These are phyloP conservation scores for Penicillium antarcticum DNA, from an alignment of 495 filamentous ascomycete genomes.

Conservation along the genomic window DNA sequence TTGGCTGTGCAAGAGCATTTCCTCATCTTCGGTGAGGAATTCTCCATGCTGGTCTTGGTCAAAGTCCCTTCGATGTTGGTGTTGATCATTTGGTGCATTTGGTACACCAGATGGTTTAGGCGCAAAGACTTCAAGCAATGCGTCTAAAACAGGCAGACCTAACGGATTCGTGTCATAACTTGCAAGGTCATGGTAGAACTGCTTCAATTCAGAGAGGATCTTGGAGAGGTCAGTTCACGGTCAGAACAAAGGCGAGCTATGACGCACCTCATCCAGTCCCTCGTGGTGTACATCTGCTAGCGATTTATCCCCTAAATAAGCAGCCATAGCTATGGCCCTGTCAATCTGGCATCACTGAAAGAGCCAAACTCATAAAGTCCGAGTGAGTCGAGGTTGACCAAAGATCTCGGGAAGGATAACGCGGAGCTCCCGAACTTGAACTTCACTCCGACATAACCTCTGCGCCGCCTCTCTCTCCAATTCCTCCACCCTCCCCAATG, in stretches of 20 bases:
- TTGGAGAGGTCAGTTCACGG: conserved; percentile 15
- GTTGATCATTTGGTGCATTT: conserved; percentile 1
- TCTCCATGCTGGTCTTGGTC: background rate
- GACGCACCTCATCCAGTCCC: conserved; percentile 61
- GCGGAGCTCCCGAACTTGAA: conserved; percentile 7
- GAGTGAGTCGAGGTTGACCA: background rate
- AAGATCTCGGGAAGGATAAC: conserved; percentile 6
- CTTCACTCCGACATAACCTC: background rate
- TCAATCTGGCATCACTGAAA: conserved; percentile 14
- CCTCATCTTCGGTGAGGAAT: conserved; percentile 9
- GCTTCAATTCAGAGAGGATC: conserved; percentile 47
- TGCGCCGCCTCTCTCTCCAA: background rate
- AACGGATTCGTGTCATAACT: conserved; percentile 18
- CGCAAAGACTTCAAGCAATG: conserved; percentile 44
- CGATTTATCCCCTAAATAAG: conserved; percentile 56
- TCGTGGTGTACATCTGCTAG: conserved; percentile 63
- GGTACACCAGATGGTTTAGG: conserved; percentile 6
- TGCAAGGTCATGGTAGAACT: conserved; percentile 12
- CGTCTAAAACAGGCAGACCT: conserved; percentile 47
- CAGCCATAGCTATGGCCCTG: conserved; percentile 29
- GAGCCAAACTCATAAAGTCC: no score
- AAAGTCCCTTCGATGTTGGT: background rate
- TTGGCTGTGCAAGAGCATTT: conserved; percentile 12
- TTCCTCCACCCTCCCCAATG: conserved; percentile 20
- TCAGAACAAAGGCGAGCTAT: background rate